Percentiles rank a stretch among this genome's conserved stretches.
Evolutionary conservation across 768 basidiomycete genomes (phyloP).

Genomic region (Podaxis sp.): DNA sequence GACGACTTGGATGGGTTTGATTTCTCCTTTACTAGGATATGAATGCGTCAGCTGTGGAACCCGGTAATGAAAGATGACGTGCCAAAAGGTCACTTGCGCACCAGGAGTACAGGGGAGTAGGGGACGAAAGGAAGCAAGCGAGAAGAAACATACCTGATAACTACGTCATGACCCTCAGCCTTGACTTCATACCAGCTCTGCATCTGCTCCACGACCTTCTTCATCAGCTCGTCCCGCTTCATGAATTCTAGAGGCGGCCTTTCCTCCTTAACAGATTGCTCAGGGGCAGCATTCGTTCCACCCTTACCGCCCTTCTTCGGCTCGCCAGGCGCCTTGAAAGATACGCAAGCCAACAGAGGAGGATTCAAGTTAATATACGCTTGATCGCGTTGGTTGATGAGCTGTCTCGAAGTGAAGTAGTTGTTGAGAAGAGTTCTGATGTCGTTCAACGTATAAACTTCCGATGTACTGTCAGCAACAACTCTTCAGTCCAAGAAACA

Average conservation of each 20-base stretch:
- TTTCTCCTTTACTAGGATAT: slow-evolving; percentile 65
- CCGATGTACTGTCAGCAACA: slow-evolving; percentile 41
- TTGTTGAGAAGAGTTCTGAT: slow-evolving; percentile 56
- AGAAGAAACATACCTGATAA: slow-evolving; percentile 52
- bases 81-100: too few species aligned
- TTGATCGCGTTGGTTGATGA: slow-evolving; percentile 67
- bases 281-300: slow-evolving; percentile 11
- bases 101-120: not conserved
- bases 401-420: slow-evolving; percentile 60
- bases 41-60: slow-evolving; percentile 5
- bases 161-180: slow-evolving; percentile 51
- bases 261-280: slow-evolving; percentile 8
- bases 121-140: not conserved
- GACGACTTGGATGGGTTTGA: slow-evolving; percentile 68
- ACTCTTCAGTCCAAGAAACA: not conserved
- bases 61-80: not conserved
- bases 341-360: slow-evolving; percentile 36
- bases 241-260: slow-evolving; percentile 44
- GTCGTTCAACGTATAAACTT: slow-evolving; percentile 56
- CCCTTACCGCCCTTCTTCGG: slow-evolving; percentile 30
- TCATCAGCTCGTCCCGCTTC: slow-evolving; percentile 64
- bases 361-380: slow-evolving; percentile 70
- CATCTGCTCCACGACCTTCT: slow-evolving; percentile 62
- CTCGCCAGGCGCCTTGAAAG: slow-evolving; percentile 30
- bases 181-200: slow-evolving; percentile 72